Evolutionary conservation across 2,329 filamentous ascomycete species (phyloP).

Genomic region (Colletotrichum destructivum): DNA sequence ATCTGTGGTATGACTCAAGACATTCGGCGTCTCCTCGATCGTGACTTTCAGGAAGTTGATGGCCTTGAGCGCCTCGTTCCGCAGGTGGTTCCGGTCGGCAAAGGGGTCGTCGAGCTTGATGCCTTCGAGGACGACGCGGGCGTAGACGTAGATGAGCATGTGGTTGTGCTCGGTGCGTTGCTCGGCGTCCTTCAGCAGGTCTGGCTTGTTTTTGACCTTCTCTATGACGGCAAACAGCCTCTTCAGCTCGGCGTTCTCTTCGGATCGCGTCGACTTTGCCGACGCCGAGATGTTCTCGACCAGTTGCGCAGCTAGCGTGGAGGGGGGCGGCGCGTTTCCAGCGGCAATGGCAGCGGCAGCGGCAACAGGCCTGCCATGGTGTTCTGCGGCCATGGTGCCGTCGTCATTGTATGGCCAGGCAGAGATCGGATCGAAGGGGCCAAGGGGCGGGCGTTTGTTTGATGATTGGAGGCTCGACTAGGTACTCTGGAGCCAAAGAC

Average conservation of each 20-base stretch:
- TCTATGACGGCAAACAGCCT: slow-evolving; percentile 75
- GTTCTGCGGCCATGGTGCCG: slow-evolving; percentile 35
- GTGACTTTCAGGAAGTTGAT: slow-evolving; percentile 83
- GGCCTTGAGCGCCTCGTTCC: slow-evolving; percentile 77
- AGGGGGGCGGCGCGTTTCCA: slow-evolving; percentile 73
- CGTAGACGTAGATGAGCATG: slow-evolving; percentile 87
- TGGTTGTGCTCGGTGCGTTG: slow-evolving; percentile 84
- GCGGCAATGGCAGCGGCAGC: slow-evolving; percentile 37
- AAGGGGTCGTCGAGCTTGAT: slow-evolving; percentile 80
- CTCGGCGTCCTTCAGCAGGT: slow-evolving; percentile 71
- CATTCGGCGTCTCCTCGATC: slow-evolving; percentile 80
- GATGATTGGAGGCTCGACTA: slow-evolving; percentile 5
- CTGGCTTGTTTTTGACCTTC: slow-evolving; percentile 65
- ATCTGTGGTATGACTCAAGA: slow-evolving; percentile 68
- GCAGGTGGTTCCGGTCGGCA: slow-evolving; percentile 67
- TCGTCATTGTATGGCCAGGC: slow-evolving; percentile 23
- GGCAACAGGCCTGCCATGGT: slow-evolving; percentile 36
- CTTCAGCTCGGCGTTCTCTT: slow-evolving; percentile 82
- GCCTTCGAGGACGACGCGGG: slow-evolving; percentile 82
- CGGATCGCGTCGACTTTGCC: slow-evolving; percentile 71
- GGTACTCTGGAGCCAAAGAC: slow-evolving; percentile 4
- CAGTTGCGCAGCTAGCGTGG: slow-evolving; percentile 89
- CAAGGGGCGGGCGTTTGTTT: not conserved
- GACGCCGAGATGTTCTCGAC: slow-evolving; percentile 83
- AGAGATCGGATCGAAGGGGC: not conserved